A percentile compares a stretch with the other conserved stretches of the same genome.
These are phyloP conservation scores for Coemansia sp. DNA, from an alignment of 192 early-diverging fungal genomes.

Conservation along the genomic window DNA sequence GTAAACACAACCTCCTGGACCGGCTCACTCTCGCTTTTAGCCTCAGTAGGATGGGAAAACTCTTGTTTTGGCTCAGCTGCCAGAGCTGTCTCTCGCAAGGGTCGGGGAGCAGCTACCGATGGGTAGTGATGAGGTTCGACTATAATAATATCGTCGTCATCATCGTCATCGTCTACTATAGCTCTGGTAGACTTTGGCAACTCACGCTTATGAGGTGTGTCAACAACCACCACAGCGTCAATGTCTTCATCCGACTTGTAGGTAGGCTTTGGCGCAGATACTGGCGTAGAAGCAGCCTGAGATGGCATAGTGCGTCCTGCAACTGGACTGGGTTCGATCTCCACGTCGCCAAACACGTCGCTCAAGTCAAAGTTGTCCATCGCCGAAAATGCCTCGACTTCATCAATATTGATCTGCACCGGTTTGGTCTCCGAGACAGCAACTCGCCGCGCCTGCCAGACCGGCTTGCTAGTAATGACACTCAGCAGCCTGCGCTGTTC, in stretches of 20 bases:
- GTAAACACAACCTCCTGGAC: slow-evolving; percentile 19
- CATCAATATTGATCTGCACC: slow-evolving; percentile 41
- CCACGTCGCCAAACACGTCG: slow-evolving; percentile 20
- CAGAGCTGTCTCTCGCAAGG: background rate
- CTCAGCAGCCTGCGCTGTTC: slow-evolving; percentile 20
- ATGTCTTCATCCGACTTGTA: background rate
- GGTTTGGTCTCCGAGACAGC: slow-evolving; percentile 25
- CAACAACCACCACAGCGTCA: background rate
- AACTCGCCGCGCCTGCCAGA: slow-evolving; percentile 27
- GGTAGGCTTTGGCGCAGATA: background rate
- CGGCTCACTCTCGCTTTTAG: background rate
- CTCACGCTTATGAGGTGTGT: background rate
- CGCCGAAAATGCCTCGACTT: slow-evolving; percentile 35
- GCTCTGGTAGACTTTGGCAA: background rate
- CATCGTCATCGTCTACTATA: background rate
- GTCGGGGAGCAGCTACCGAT: background rate
- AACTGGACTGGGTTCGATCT: background rate
- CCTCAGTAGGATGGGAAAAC: background rate
- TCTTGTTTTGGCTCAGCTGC: background rate
- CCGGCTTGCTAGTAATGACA: slow-evolving; percentile 15
- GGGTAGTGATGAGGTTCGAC: background rate
- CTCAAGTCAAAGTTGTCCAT: slow-evolving; percentile 27
- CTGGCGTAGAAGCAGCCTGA: background rate
- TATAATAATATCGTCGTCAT: background rate
- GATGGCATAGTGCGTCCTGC: background rate